Percentiles rank a stretch among this genome's conserved stretches.
phyloP scores from a whole-genome alignment of 139 green algal genomes.

The Chlamydomonas sp. region DNA sequence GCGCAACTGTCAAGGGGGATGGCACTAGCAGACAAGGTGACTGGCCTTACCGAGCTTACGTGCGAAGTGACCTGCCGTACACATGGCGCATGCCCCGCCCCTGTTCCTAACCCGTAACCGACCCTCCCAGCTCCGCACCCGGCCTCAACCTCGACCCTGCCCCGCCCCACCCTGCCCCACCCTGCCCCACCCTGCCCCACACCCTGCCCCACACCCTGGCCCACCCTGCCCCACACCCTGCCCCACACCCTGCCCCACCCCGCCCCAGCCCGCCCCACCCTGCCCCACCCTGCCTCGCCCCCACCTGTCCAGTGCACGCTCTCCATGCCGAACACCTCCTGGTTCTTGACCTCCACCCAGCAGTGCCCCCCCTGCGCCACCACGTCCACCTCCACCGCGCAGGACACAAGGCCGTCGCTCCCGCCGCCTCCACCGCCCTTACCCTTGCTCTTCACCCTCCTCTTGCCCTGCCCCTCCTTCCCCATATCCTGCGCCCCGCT shows the following conservation, averaged over 20 bases:
- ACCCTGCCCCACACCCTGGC: too few species aligned
- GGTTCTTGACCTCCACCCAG: conserved; percentile 77
- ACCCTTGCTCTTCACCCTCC: neutral
- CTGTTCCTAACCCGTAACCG: too few species aligned
- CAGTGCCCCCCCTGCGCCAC: conserved; percentile 51
- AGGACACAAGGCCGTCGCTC: neutral
- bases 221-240: too few species aligned
- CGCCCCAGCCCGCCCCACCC: neutral
- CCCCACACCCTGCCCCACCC: neutral
- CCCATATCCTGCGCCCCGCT: neutral
- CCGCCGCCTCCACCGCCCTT: neutral
- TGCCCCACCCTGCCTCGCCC: neutral
- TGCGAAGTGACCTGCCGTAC: too few species aligned
- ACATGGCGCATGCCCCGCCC: too few species aligned
- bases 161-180: too few species aligned
- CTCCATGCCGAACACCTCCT: conserved; percentile 52
- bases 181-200: too few species aligned
- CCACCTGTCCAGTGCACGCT: conserved; percentile 51
- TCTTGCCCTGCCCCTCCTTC: neutral
- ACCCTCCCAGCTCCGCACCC: too few species aligned
- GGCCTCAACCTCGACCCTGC: too few species aligned
- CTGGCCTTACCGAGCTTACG: too few species aligned
- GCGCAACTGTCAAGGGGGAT: too few species aligned
- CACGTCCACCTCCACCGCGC: conserved; percentile 59
- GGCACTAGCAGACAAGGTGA: too few species aligned